A percentile compares a stretch with the other conserved stretches of the same genome.
Evolutionary conservation across 129 eudicot species (phyloP).

Genomic region (Lonicera japonica): DNA sequence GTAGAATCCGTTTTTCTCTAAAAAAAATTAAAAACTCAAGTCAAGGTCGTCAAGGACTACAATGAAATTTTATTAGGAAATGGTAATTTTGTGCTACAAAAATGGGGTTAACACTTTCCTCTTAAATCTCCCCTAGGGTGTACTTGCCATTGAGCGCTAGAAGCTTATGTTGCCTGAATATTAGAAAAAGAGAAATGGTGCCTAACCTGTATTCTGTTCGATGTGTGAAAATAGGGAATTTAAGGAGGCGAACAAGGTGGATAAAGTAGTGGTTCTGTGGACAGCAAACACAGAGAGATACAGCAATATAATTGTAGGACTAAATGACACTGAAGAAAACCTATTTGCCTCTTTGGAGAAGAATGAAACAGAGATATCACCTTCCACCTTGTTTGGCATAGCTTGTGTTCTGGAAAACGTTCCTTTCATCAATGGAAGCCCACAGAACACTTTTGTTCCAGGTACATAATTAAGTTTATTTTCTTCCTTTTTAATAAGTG

Average conservation of each 20-base stretch:
- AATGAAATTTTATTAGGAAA: no score
- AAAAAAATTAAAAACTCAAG: no score
- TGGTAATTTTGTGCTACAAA: no score
- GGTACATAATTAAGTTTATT: slow-evolving; percentile 21
- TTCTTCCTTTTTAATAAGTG: no score
- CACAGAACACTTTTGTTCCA: slow-evolving; percentile 95
- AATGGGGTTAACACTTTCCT: no score
- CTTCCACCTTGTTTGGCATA: slow-evolving; percentile 84
- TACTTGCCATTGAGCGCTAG: no score
- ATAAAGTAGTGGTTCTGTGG: slow-evolving; percentile 84
- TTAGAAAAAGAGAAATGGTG: no score
- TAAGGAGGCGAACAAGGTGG: slow-evolving; percentile 86
- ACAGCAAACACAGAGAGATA: slow-evolving; percentile 98
- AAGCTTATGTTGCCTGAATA: no score
- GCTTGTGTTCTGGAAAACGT: slow-evolving; percentile 91
- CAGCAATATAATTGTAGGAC: slow-evolving; percentile 84
- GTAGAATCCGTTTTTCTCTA: no score
- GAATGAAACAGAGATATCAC: slow-evolving; percentile 92
- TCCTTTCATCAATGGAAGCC: slow-evolving; percentile 98
- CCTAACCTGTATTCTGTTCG: neutral
- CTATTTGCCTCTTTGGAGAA: slow-evolving; percentile 72
- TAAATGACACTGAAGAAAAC: slow-evolving; percentile 82
- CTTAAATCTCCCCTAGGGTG: no score
- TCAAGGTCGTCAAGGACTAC: no score
- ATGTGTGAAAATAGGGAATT: slow-evolving; percentile 54